Base-by-base conservation (phyloP, 2,329 filamentous ascomycete genomes). In the Aureobasidium sp. region DNA sequence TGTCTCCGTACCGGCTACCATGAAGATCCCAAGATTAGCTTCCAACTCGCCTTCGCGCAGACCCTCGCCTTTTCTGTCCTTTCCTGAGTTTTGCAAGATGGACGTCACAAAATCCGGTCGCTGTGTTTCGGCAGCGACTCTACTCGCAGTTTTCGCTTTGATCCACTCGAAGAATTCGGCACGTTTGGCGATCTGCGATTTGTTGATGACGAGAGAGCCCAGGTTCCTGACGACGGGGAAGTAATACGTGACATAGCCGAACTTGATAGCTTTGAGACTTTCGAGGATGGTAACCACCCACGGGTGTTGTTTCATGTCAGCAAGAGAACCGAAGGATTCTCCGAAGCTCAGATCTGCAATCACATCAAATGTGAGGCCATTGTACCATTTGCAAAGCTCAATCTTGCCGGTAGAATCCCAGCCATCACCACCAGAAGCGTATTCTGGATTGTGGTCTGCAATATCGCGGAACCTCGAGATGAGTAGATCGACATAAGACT, bases 1-100 rank as follows among this genome's bases (percentile, higher is more conserved):
- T 5, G 80, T 83, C 66, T 82, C 80, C 3, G 77, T 78, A 5
- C 80, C 79, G 6, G 78, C 79, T 15, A 42, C 44, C 17, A 60
- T 47, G 45, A 60, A 60, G 4, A 60, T 7, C 35, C 24, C 35
- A 24, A 60, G 7, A n/a, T 60, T 60, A 5, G 31, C 40, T 7
- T 49, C 45, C 22, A 60, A 2, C 45, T 60, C 57, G 24, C 57
- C 57, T 3, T 49, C 11, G 11, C 57, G 57, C 22, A 60, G 3
- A 24, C 29, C 57, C 8, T 42, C 45, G 15, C 44, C 33, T 33
- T 71, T 68, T 65, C 72, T 5, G 49, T 2, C 44, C 24, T 60
- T 54, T n/a, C n/a, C 27, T 68, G 68, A 29, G 11, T 65, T 58
- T 17, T 56, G 47, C 17, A 66, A 44, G 8, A 70, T 64, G 12